Evolutionary conservation across 2,329 filamentous ascomycete genomes (phyloP).

Genomic region (Aulographum hederae): DNA sequence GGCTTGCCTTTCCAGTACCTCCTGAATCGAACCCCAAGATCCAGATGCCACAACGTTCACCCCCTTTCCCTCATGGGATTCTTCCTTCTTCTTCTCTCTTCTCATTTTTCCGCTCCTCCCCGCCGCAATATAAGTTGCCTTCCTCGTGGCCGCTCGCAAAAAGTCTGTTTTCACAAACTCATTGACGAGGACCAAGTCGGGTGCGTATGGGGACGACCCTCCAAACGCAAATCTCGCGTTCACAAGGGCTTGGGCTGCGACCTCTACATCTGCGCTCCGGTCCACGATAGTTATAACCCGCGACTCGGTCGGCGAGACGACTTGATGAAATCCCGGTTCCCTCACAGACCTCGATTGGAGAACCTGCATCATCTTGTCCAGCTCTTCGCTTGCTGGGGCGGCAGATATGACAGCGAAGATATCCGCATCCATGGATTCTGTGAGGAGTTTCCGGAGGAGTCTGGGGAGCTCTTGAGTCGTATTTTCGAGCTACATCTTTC

Average conservation of each 20-base stretch:
- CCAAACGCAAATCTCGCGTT: slow-evolving; percentile 35
- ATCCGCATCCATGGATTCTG: slow-evolving; percentile 25
- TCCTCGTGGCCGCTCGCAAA: slow-evolving; percentile 26
- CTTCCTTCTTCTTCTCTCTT: background rate
- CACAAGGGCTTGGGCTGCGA: slow-evolving; percentile 34
- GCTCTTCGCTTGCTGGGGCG: slow-evolving; percentile 11
- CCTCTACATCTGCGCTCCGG: slow-evolving; percentile 34
- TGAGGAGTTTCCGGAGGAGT: slow-evolving; percentile 20
- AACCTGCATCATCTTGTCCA: slow-evolving; percentile 13
- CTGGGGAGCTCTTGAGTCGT: slow-evolving; percentile 17
- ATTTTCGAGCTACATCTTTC: slow-evolving; percentile 18
- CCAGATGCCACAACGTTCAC: background rate
- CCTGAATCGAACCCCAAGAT: background rate
- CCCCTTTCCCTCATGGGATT: background rate
- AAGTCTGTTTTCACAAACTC: slow-evolving; percentile 40
- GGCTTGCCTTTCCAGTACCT: slow-evolving; percentile 1
- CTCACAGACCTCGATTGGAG: slow-evolving; percentile 13
- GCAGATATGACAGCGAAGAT: slow-evolving; percentile 25
- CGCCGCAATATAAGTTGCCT: slow-evolving; percentile 11
- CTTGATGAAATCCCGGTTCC: slow-evolving; percentile 10
- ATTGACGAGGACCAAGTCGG: slow-evolving; percentile 45
- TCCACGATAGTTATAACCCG: slow-evolving; percentile 39
- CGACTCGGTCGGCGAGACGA: slow-evolving; percentile 15
- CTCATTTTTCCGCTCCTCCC: background rate
- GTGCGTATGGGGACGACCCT: slow-evolving; percentile 40